Evolutionary conservation across 768 basidiomycete species (phyloP).

Genomic region (Auricularia sp.): DNA sequence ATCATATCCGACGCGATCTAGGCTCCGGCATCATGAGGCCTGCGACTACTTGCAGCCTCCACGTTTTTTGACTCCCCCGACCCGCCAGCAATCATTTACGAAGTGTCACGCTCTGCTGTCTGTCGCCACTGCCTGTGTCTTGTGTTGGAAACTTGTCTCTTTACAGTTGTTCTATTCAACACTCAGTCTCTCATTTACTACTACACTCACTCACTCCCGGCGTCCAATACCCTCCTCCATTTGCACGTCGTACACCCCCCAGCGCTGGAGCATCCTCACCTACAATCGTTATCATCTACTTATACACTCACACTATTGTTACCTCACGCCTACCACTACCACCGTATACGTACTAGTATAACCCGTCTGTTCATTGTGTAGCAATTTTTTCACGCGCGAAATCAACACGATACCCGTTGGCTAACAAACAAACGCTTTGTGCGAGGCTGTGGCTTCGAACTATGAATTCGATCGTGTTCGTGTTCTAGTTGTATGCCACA

Average conservation of each 20-base stretch:
- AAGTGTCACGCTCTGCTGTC: not conserved
- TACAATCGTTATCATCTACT: not conserved
- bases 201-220: not conserved
- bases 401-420: not conserved
- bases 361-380: not conserved
- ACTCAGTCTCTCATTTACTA: not conserved
- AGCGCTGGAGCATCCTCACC: not conserved
- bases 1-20: not conserved
- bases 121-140: not conserved
- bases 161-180: not conserved
- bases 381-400: not conserved
- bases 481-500: no score
- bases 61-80: not conserved
- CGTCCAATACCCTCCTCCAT: not conserved
- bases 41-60: not conserved
- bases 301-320: not conserved
- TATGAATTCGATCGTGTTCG: no score
- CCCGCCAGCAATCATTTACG: not conserved
- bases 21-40: not conserved
- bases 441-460: no score
- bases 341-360: not conserved
- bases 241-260: not conserved
- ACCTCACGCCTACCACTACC: not conserved
- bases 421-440: not conserved
- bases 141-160: not conserved